Evolutionary conservation across 2,329 filamentous ascomycete genomes (phyloP).

Genomic region (Fusarium anthophilum): DNA sequence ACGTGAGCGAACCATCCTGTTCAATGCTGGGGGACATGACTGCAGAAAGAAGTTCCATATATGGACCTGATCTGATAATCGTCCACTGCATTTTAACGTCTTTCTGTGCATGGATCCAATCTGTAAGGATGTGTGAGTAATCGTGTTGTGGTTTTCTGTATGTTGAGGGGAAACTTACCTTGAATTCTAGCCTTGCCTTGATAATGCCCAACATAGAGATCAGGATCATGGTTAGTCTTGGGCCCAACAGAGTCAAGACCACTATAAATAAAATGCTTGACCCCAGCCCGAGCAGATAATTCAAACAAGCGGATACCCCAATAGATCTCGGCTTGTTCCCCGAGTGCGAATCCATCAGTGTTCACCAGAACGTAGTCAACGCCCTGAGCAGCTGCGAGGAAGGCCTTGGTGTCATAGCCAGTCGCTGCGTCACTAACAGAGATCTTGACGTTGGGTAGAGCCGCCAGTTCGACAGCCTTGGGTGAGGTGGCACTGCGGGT

Average conservation of each 20-base stretch:
- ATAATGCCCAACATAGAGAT: not conserved
- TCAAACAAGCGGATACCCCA: not conserved
- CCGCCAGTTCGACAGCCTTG: not conserved
- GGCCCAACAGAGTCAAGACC: not conserved
- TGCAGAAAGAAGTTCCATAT: not conserved
- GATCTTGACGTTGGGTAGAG: not conserved
- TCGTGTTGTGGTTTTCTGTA: not conserved
- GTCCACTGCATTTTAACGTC: not conserved
- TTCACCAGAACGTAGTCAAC: not conserved
- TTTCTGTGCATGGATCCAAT: not conserved
- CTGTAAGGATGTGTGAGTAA: not conserved
- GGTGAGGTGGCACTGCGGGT: fast-evolving
- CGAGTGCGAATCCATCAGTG: not conserved
- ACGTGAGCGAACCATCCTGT: not conserved
- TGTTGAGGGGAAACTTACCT: not conserved
- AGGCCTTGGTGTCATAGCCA: not conserved
- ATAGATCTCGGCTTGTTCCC: not conserved
- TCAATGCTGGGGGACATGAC: not conserved
- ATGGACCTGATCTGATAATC: not conserved
- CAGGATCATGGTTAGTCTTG: not conserved
- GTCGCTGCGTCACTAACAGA: not conserved
- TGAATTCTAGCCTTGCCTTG: not conserved
- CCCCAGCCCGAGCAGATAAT: not conserved
- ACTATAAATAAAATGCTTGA: not conserved
- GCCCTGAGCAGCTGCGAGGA: fast-evolving